phyloP scores from a whole-genome alignment of 2,329 filamentous ascomycete species.

The Sclerotinia borealis region DNA sequence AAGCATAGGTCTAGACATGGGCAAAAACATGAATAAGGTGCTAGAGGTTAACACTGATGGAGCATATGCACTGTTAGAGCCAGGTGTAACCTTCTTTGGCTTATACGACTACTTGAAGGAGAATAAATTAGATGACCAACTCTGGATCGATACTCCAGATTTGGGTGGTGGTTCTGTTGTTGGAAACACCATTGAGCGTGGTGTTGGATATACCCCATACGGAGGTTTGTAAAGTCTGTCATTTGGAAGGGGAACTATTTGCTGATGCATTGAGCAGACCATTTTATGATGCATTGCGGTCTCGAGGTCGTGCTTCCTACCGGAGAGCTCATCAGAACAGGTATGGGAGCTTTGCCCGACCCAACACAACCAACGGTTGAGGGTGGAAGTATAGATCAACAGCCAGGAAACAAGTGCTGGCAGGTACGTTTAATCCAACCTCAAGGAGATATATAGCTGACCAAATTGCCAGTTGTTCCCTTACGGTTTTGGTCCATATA shows the following conservation, averaged over 20 bases:
- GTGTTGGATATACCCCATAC: constrained; percentile 42
- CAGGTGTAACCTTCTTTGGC: constrained; percentile 48
- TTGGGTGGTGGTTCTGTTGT: constrained; percentile 39
- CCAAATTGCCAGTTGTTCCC: constrained; percentile 15
- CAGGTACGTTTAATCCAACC: constrained; percentile 19
- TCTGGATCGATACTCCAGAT: constrained; percentile 39
- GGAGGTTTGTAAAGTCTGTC: constrained; percentile 29
- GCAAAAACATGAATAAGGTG: constrained; percentile 46
- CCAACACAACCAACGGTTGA: constrained; percentile 8
- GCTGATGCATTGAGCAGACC: constrained; percentile 26
- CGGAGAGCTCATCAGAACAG: constrained; percentile 41
- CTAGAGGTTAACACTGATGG: constrained; percentile 45
- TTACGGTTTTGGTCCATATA: constrained; percentile 34
- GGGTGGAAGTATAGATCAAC: constrained; percentile 17
- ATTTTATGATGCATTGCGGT: constrained; percentile 38
- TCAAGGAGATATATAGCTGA: background rate
- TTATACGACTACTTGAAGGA: constrained; percentile 46
- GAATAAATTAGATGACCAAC: constrained; percentile 34
- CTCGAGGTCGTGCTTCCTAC: constrained; percentile 42
- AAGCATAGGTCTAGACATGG: constrained; percentile 46
- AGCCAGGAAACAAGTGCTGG: constrained; percentile 36
- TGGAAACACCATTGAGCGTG: constrained; percentile 42
- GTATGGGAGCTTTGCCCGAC: constrained; percentile 39
- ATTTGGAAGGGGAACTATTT: background rate
- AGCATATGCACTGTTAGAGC: constrained; percentile 47